Base-by-base conservation (phyloP, 192 early-diverging fungal genomes). In the Jimgerdemannia flammicorona region DNA sequence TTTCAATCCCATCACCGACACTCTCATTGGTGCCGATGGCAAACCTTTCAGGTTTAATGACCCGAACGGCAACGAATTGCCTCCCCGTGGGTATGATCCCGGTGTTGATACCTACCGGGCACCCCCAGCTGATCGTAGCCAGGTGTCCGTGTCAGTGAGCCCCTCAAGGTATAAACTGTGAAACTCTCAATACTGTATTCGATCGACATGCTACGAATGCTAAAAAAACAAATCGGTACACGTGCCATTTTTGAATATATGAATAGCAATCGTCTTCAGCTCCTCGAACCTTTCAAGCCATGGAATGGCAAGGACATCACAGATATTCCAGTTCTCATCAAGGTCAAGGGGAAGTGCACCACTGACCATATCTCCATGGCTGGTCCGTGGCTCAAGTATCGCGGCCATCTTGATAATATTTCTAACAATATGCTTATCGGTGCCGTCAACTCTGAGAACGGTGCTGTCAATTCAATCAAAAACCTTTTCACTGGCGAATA, bases 391-490 rank as follows among this genome's bases (percentile, higher is more conserved):
- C 87, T 94, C 84, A 92, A 94, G 90, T 99, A 94, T 90, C 94
- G 96, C 81, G 97, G 97, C 69, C 97, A 99, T 84, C 89, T 99
- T 74, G 97, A 99, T 82, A 99, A 98, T 89, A 95, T 99, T 83
- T 92, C 96, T 75, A 97, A 96, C 89, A 99, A 99, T 90, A 98
- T 97, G 90, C 91, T 99, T 85, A 99, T 99, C 73, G 98, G 98
- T 83, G 98, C 96, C 78, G 90, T 93, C 69, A 97, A 97, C 87
- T 83, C 87, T 74, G 95, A 95, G 81, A 97, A 93, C 82, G 90
- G 91, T 74, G 88, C 83, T 71, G 93, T 89, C 82, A 93, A 93
- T 87, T 86, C 71, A 9, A 84, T 94, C 78, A 91, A 92, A 85
- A 93, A 93, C 88, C 75, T 84, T 72, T 84, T 86, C 81, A 90